Evolutionary conservation across 192 early-diverging fungal genomes (phyloP).

Genomic region (Lobosporangium transversale): DNA sequence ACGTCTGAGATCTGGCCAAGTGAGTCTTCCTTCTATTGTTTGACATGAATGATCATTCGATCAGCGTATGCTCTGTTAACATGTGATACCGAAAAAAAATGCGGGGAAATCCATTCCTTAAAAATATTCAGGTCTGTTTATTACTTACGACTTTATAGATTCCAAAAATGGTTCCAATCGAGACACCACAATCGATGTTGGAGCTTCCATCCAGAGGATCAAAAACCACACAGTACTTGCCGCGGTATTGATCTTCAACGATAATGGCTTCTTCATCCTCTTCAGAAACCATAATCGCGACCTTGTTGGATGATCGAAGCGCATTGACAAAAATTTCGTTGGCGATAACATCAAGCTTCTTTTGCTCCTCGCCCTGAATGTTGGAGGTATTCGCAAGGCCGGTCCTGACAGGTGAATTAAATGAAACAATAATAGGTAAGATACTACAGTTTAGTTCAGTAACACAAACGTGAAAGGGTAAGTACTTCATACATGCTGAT

Average conservation of each 20-base stretch:
- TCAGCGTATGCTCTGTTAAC: too few species aligned
- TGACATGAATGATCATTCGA: too few species aligned
- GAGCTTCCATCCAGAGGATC: slow-evolving; percentile 97
- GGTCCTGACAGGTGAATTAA: slow-evolving; percentile 58
- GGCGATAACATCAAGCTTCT: slow-evolving; percentile 96
- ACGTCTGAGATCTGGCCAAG: slow-evolving; percentile 76
- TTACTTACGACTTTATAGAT: slow-evolving; percentile 91
- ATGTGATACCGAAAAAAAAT: slow-evolving; percentile 16
- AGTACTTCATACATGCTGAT: slow-evolving; percentile 81
- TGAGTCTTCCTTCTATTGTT: slow-evolving; percentile 56
- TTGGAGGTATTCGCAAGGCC: slow-evolving; percentile 87
- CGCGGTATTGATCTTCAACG: slow-evolving; percentile 78
- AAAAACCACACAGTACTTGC: slow-evolving; percentile 96
- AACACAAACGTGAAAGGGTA: not conserved
- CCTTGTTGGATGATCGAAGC: slow-evolving; percentile 87
- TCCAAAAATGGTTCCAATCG: slow-evolving; percentile 98
- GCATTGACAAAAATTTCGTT: slow-evolving; percentile 99
- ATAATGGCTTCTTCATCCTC: slow-evolving; percentile 95
- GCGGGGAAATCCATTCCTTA: slow-evolving; percentile 7
- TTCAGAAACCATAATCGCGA: slow-evolving; percentile 95
- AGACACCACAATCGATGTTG: slow-evolving; percentile 99
- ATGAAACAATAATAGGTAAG: not conserved
- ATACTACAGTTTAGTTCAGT: not conserved
- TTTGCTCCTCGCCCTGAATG: slow-evolving; percentile 93
- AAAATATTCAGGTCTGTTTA: too few species aligned